phyloP scores from a whole-genome alignment of 2,329 filamentous ascomycete species.

The Arthrinium puccinioides region DNA sequence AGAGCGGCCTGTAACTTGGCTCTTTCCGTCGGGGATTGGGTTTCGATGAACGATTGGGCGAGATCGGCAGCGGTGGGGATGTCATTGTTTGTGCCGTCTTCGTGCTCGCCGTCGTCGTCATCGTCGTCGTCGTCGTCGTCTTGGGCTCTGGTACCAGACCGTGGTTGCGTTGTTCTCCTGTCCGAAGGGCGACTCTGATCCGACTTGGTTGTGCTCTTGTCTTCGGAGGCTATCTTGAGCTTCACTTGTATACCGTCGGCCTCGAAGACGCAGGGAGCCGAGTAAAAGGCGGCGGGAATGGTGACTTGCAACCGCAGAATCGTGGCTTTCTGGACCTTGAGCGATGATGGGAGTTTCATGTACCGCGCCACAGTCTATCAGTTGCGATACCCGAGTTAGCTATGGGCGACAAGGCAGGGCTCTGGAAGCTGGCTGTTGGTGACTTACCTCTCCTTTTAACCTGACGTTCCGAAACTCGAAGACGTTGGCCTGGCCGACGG shows the following conservation, averaged over 20 bases:
- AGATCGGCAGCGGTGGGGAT: constrained; percentile 28
- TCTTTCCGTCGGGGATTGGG: constrained; percentile 59
- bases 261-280: constrained; percentile 74
- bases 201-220: constrained; percentile 9
- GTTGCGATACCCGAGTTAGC: too few relatives aligned
- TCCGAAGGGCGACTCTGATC: background rate
- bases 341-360: constrained; percentile 64
- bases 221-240: constrained; percentile 43
- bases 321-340: constrained; percentile 66
- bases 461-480: constrained; percentile 85
- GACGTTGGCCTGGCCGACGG: constrained; percentile 71
- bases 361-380: too few relatives aligned
- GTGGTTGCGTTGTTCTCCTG: background rate
- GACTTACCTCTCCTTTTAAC: constrained; percentile 61
- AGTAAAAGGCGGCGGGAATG: constrained; percentile 81
- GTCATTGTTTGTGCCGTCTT: background rate
- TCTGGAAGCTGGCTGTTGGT: background rate
- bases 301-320: constrained; percentile 72
- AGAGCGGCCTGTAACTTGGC: constrained; percentile 63
- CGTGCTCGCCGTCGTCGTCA: too few relatives aligned
- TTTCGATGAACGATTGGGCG: constrained; percentile 70
- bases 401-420: too few relatives aligned
- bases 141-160: too few relatives aligned
- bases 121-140: too few relatives aligned
- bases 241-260: constrained; percentile 73